Evolutionary conservation across 2,329 filamentous ascomycete genomes (phyloP).

Genomic region (Metarhizium guizhouense): DNA sequence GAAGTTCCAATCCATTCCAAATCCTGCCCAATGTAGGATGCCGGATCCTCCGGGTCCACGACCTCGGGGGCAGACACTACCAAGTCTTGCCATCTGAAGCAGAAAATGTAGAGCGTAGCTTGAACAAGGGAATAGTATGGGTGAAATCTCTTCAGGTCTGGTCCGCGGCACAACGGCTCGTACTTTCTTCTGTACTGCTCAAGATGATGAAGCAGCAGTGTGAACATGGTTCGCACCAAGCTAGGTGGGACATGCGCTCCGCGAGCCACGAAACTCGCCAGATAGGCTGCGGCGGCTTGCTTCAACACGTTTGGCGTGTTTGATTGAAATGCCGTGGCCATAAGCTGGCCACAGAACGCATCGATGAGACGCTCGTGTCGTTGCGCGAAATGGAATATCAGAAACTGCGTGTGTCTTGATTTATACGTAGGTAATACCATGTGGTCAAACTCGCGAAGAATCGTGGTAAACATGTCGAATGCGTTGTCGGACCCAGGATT

Average conservation of each 20-base stretch:
- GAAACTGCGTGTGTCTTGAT: conserved; percentile 88
- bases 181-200: conserved; percentile 65
- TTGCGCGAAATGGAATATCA: conserved; percentile 93
- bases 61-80: conserved; percentile 52
- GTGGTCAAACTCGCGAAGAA: conserved; percentile 77
- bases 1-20: conserved; percentile 70
- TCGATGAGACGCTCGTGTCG: conserved; percentile 69
- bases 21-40: conserved; percentile 57
- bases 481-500: conserved; percentile 60
- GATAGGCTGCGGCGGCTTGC: conserved; percentile 81
- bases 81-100: conserved; percentile 94
- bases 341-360: conserved; percentile 70
- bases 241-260: conserved; percentile 71
- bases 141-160: conserved; percentile 74
- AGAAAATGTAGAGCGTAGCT: conserved; percentile 88
- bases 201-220: conserved; percentile 68
- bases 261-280: conserved; percentile 88
- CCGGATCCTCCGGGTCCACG: conserved; percentile 53
- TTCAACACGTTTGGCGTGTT: conserved; percentile 65
- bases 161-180: conserved; percentile 68
- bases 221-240: conserved; percentile 75
- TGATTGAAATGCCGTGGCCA: conserved; percentile 38
- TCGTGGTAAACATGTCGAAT: conserved; percentile 64
- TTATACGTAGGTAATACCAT: conserved; percentile 87
- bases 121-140: conserved; percentile 86